Conservation (phyloP, 805 yeast genomes). For the Danielia reshetovae region DNA sequence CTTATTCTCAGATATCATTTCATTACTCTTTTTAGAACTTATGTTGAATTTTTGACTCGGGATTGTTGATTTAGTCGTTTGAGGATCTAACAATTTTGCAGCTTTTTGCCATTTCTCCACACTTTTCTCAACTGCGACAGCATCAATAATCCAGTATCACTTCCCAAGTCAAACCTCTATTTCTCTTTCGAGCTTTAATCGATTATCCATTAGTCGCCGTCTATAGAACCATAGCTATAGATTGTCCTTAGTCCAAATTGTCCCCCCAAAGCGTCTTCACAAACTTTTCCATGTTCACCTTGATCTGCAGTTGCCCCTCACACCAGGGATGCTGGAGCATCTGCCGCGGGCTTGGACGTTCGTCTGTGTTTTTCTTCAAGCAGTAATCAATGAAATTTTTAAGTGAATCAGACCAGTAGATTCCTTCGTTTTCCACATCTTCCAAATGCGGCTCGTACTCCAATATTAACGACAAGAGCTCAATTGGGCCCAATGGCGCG, state of each 20-base stretch:
- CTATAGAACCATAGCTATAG: background rate
- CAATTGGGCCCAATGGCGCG: constrained; percentile 64
- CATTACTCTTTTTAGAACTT: no score
- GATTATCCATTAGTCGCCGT: no score
- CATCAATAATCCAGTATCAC: no score
- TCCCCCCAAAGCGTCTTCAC: constrained; percentile 68
- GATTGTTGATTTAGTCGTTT: no score
- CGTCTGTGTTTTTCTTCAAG: constrained; percentile 70
- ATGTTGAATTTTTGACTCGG: no score
- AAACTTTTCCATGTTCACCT: constrained; percentile 83
- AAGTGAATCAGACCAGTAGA: constrained; percentile 79
- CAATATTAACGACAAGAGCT: constrained; percentile 73
- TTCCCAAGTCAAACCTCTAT: no score
- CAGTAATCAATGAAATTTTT: constrained; percentile 79
- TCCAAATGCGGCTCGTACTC: constrained; percentile 75
- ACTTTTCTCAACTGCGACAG: no score
- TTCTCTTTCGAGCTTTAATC: no score
- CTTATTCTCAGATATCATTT: no score
- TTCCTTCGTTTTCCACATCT: constrained; percentile 73
- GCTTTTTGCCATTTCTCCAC: no score
- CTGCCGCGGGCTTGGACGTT: constrained; percentile 89
- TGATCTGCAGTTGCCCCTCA: constrained; percentile 64
- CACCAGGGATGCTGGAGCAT: constrained; percentile 95
- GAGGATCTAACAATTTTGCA: no score
- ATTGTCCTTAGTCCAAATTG: constrained; percentile 3